These are phyloP conservation scores for Schizopora paradoxa DNA, from an alignment of 1,284 basidiomycete genomes.

Conservation along the genomic window DNA sequence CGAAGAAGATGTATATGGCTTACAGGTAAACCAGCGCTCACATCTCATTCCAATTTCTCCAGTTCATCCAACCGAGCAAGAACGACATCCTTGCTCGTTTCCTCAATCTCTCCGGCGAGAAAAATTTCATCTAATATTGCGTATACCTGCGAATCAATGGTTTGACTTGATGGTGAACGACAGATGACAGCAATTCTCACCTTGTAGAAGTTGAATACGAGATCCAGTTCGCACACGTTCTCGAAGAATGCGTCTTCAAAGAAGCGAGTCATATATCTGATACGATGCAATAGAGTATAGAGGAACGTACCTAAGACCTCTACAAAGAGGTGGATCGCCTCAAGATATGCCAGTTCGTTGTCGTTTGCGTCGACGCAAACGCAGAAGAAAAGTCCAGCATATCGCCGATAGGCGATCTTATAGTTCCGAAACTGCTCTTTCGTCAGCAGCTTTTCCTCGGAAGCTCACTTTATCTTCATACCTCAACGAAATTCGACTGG, in stretches of 20 bases:
- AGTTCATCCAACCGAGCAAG: conserved; percentile 83
- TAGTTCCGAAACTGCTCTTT: conserved; percentile 79
- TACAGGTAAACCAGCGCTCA: no score
- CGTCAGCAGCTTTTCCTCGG: not conserved
- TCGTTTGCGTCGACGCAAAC: conserved; percentile 96
- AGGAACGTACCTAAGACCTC: conserved; percentile 89
- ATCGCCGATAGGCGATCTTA: conserved; percentile 91
- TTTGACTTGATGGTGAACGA: conserved; percentile 14
- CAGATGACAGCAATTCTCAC: conserved; percentile 33
- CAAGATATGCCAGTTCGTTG: conserved; percentile 94
- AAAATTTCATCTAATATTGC: conserved; percentile 98
- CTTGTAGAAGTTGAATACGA: conserved; percentile 99
- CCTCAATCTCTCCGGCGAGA: conserved; percentile 95
- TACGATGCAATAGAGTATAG: not conserved
- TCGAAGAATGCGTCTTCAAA: conserved; percentile 89
- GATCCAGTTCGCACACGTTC: conserved; percentile 93
- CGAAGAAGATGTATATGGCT: no score
- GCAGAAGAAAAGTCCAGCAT: conserved; percentile 97
- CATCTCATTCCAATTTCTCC: conserved; percentile 83
- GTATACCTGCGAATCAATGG: conserved; percentile 67
- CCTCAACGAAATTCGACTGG: conserved; percentile 98
- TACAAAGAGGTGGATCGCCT: conserved; percentile 96
- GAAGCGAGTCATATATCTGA: conserved; percentile 1
- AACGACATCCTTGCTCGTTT: conserved; percentile 95
- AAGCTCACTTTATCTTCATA: conserved; percentile 33